Evolutionary conservation across 2,329 filamentous ascomycete species (phyloP).

Genomic region (Aspergillus sp.): DNA sequence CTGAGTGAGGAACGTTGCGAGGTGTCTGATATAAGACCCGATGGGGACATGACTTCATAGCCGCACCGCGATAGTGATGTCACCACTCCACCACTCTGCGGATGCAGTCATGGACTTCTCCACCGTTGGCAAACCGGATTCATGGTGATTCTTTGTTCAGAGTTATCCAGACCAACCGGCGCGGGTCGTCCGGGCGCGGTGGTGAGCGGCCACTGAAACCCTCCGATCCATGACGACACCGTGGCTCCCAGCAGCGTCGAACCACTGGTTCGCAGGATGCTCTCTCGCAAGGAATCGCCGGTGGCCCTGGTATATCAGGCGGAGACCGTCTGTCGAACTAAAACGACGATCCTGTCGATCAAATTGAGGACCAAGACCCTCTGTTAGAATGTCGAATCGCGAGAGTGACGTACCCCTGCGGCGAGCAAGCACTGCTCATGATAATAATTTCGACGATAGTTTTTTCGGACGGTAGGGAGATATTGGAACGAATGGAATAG

Average conservation of each 20-base stretch:
- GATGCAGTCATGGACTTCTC: neutral
- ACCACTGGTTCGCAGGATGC: too few species aligned
- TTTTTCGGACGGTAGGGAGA: conserved; percentile 20
- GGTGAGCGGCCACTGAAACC: neutral
- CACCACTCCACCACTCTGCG: neutral
- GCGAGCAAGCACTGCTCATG: conserved; percentile 20
- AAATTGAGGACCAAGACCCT: neutral
- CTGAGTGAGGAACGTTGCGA: too few species aligned
- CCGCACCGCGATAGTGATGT: neutral
- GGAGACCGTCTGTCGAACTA: neutral
- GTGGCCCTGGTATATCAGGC: neutral
- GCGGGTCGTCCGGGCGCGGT: neutral
- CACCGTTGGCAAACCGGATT: neutral
- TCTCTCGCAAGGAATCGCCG: neutral
- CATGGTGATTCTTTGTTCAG: too few species aligned
- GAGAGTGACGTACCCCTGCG: conserved; percentile 9
- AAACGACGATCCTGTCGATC: neutral
- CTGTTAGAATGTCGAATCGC: conserved; percentile 5
- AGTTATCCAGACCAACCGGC: too few species aligned
- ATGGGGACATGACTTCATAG: neutral
- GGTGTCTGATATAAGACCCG: neutral
- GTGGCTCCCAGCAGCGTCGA: neutral
- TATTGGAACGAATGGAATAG: neutral
- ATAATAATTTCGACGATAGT: conserved; percentile 24
- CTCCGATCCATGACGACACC: conserved; percentile 16